Base-by-base conservation (phyloP, 306 rosid species). In the Hippophae rhamnoides region DNA sequence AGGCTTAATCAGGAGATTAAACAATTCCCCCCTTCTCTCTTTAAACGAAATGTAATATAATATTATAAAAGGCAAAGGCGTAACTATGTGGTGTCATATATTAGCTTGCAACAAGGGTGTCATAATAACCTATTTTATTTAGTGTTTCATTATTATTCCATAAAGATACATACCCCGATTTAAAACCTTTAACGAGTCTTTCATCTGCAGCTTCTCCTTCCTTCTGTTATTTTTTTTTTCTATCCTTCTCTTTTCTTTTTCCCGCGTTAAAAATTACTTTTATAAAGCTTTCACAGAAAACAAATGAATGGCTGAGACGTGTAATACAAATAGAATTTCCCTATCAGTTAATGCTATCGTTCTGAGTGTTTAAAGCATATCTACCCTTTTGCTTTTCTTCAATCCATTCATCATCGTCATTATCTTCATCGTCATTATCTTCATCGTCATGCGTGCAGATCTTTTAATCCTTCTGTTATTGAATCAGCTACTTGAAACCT, bases 291-390 rank as follows among this genome's bases (percentile, higher is more conserved):
- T 62, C 43, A 51, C 72, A 62, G 68, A 61, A 50, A 58, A 65
- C 61, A 66, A 67, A 48, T 13, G 51, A 52, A 61, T 3, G 43
- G 49, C 56, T 41, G 23, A 43, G 42, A n/a, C 41, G 42, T 45
- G 46, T 59, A 47, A 18, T 50, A 74, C 72, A 64, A 72, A 81
- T 81, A 71, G 76, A 57, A 73, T 70, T 72, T 62, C 72, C 43
- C 62, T 31, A 72, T 61, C 74, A 62, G 55, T 72, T 61, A 72
- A 74, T 82, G 87, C 5, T 13, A 9, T 80, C 69, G 89, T 59
- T 80, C 83, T 46, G 67, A 68, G 95, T 63, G 89, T 76, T 47
- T 77, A 75, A 89, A 85, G 84, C 12, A 5, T 47, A 69, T 61
- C 11, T 53, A 52, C 47, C 88, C 76, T 89, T 83, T 65, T 52